Base-by-base conservation (phyloP, 805 yeast genomes). In the Wickerhamomyces bovis region DNA sequence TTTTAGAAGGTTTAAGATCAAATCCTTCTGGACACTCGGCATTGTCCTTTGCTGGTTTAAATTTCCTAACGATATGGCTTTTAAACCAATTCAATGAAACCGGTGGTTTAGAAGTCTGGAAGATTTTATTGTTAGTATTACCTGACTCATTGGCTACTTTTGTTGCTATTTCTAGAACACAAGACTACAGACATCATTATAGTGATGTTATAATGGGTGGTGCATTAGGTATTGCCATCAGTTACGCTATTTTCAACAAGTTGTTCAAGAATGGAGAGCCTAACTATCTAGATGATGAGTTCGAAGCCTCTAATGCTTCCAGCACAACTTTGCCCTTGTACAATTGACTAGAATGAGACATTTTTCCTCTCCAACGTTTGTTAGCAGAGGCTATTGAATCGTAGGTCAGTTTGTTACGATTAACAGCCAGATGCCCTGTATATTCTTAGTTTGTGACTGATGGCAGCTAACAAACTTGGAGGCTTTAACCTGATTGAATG, bases 161-260 rank as follows among this genome's bases (percentile, higher is more conserved):
- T 53, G 80, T 94, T 51, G 97, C 97, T 0, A 63, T 86, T 45
- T 79, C 92, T 31, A 76, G 99, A 53, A 86, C 95, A 1, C 84
- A 85, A 57, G 99, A 92, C 66, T 90, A 90, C 66, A 76, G 97
- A 62, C 99, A 92, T 60, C 97, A 90, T 65, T 88, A 85, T 61
- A 71, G 85, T 18, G 99, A 92, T 64, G 81, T 92, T 3, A 52
- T 83, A 1, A 60, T 82, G n/a, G 99, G 99, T 10, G 70, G 83
- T 16, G 13, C 70, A 2, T 58, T 94, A 8, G 99, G 99, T 0
- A 33, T 55, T 18, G 25, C 38, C 2, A 41, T 53, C 3, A 45
- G 56, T 25, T 53, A 49, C 33, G 10, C 45, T 8, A 40, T 55
- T 1, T 53, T 49, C 44, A 41, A 35, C 15, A 59, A 53, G 41